Evolutionary conservation across 2,329 filamentous ascomycete species (phyloP).

Genomic region (Fusarium beomiforme): DNA sequence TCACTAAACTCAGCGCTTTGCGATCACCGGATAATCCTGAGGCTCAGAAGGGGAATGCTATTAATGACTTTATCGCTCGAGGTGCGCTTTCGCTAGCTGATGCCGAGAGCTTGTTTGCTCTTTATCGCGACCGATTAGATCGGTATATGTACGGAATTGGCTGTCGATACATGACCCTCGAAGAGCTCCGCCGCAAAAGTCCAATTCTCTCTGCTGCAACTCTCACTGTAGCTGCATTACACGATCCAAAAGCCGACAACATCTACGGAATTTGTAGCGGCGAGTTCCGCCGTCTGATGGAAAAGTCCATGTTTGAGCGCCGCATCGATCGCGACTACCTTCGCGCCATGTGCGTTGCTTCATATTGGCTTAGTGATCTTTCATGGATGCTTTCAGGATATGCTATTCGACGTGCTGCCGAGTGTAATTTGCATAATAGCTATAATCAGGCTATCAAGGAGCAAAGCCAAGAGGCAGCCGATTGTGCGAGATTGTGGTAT

Average conservation of each 20-base stretch:
- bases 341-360: slow-evolving; percentile 68
- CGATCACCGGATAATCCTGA: slow-evolving; percentile 47
- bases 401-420: slow-evolving; percentile 60
- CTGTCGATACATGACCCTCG: slow-evolving; percentile 59
- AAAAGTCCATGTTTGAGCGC: slow-evolving; percentile 54
- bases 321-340: slow-evolving; percentile 61
- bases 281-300: slow-evolving; percentile 67
- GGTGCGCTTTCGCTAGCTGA: slow-evolving; percentile 58
- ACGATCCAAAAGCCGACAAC: slow-evolving; percentile 63
- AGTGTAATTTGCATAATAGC: slow-evolving; percentile 57
- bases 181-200: slow-evolving; percentile 63
- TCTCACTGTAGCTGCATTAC: slow-evolving; percentile 67
- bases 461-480: slow-evolving; percentile 56
- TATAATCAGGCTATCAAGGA: slow-evolving; percentile 53
- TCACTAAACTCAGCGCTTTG: slow-evolving; percentile 50
- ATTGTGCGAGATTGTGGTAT: slow-evolving; percentile 69
- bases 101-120: slow-evolving; percentile 60
- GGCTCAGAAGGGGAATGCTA: slow-evolving; percentile 31
- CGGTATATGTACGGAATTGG: slow-evolving; percentile 64
- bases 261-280: slow-evolving; percentile 63
- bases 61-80: slow-evolving; percentile 49
- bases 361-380: slow-evolving; percentile 71
- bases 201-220: slow-evolving; percentile 66
- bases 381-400: slow-evolving; percentile 70
- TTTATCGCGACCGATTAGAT: slow-evolving; percentile 62